Percentiles rank a stretch among this genome's conserved stretches.
Conservation (phyloP, 2,329 filamentous ascomycete genomes). For the Achaetomium macrosporum region DNA sequence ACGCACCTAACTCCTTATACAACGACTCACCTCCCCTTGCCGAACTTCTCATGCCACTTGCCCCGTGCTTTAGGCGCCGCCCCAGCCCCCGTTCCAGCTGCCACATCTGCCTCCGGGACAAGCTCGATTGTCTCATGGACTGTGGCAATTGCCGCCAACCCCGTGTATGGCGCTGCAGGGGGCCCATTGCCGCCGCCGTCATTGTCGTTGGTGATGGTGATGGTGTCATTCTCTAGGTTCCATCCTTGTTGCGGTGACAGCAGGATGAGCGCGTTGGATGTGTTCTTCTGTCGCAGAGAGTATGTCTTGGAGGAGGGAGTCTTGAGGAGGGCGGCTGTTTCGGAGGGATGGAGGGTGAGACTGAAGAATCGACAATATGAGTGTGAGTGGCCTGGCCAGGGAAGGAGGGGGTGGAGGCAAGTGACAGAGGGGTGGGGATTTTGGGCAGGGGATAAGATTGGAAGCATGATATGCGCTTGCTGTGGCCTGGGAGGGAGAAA, state of each 20-base stretch:
- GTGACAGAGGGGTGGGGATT: background rate
- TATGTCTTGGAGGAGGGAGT: slow-evolving; percentile 44
- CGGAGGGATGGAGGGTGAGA: slow-evolving; percentile 44
- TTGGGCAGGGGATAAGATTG: background rate
- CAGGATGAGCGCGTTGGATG: slow-evolving; percentile 59
- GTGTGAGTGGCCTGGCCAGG: background rate
- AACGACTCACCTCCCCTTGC: slow-evolving; percentile 36
- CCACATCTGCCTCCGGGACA: slow-evolving; percentile 34
- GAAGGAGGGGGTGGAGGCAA: background rate
- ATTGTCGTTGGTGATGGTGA: slow-evolving; percentile 17
- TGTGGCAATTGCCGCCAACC: slow-evolving; percentile 47
- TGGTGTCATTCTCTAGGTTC: background rate
- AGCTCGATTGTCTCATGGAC: slow-evolving; percentile 60
- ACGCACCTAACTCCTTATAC: background rate
- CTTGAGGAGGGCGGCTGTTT: slow-evolving; percentile 48
- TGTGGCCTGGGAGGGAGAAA: background rate
- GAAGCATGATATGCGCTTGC: background rate
- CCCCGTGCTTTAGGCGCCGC: slow-evolving; percentile 34
- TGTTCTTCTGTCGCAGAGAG: slow-evolving; percentile 59
- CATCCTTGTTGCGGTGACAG: slow-evolving; percentile 30
- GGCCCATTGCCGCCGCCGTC: background rate
- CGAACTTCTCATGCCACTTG: slow-evolving; percentile 59
- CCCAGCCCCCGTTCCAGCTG: slow-evolving; percentile 16
- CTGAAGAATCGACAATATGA: no score
- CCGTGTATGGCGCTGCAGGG: slow-evolving; percentile 16